Base-by-base conservation (phyloP, 2,329 filamentous ascomycete genomes). In the Harringtonia lauricola region DNA sequence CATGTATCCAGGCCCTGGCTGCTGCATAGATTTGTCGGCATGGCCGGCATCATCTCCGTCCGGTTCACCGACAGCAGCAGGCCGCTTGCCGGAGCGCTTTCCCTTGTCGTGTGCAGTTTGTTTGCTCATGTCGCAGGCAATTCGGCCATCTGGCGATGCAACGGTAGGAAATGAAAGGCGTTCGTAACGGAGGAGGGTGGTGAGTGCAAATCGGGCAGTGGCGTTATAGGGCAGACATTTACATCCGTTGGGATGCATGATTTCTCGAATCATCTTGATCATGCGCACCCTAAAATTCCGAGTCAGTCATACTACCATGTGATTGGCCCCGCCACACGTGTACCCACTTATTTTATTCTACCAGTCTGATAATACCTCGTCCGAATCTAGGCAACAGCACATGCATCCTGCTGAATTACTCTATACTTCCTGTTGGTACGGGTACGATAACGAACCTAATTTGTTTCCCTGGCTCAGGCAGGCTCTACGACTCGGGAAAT, bases 1-100 rank as follows among this genome's bases (percentile, higher is more conserved):
- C 81, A 94, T 86, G 64, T 89, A 95, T 35, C 57, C 52, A 24
- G 57, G 56, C 26, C 53, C 49, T 21, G 47, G 29, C 13, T 50
- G 33, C 33, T 28, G 45, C 9, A 13, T 22, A 10, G 3, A 17
- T 9, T 9, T 10, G 40, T 22, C 48, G 56, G 43, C 46, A 10
- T 44, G 34, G 30, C 60, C 55, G 47, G 48, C 44, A 41, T 53
- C 46, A 40, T 59, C 59, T 48, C 56, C n/a, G 17, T 17, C 19
- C 15, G 17, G 17, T 10, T 44, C 37, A 36, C 42, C 37, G 42
- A 17, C 36, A n/a, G 29, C 15, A 14, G 29, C 14, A 10, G 19
- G 5, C 5, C 14, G 24, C 10, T 43, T 37, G n/a, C 33, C 41
- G 45, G 61, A 63, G 54, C 60, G 55, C 60, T 75, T 74, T 52